These are phyloP conservation scores for Solidago caesia DNA, from an alignment of 129 eudicot genomes.

Conservation along the genomic window DNA sequence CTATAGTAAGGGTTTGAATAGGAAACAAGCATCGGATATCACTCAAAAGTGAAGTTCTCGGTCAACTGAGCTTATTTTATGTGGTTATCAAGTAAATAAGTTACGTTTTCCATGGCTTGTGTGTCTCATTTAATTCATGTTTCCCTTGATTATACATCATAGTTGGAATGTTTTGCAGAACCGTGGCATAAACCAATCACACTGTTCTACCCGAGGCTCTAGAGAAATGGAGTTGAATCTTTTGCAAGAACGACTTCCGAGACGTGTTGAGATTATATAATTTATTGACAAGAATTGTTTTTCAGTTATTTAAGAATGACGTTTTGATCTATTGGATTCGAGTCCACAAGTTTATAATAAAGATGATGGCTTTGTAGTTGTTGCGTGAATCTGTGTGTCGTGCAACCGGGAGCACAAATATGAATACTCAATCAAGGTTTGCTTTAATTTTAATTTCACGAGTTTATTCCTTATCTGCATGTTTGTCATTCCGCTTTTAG, in stretches of 20 bases:
- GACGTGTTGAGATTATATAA: constrained; percentile 78
- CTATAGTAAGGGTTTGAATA: constrained; percentile 68
- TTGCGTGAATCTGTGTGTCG: constrained; percentile 79
- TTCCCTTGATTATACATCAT: neutral
- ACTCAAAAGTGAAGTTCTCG: constrained; percentile 53
- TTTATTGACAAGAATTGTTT: constrained; percentile 45
- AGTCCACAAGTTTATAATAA: constrained; percentile 31
- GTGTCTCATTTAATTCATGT: neutral
- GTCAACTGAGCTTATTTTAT: neutral
- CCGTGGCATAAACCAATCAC: constrained; percentile 90
- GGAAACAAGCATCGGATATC: constrained; percentile 85
- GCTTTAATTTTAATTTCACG: too few relatives aligned
- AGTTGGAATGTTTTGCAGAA: constrained; percentile 40
- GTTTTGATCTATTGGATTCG: constrained; percentile 79
- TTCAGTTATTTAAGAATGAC: constrained; percentile 91
- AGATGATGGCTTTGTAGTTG: constrained; percentile 63
- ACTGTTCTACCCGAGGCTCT: constrained; percentile 93
- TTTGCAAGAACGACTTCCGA: constrained; percentile 72
- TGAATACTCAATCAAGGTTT: constrained; percentile 96
- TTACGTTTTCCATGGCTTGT: neutral
- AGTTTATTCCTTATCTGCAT: neutral
- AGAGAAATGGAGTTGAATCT: constrained; percentile 85
- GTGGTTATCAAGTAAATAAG: neutral
- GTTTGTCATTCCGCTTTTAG: neutral
- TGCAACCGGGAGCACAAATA: constrained; percentile 95